phyloP scores from a whole-genome alignment of 192 early-diverging fungal genomes.

The Coemansia sp. region DNA sequence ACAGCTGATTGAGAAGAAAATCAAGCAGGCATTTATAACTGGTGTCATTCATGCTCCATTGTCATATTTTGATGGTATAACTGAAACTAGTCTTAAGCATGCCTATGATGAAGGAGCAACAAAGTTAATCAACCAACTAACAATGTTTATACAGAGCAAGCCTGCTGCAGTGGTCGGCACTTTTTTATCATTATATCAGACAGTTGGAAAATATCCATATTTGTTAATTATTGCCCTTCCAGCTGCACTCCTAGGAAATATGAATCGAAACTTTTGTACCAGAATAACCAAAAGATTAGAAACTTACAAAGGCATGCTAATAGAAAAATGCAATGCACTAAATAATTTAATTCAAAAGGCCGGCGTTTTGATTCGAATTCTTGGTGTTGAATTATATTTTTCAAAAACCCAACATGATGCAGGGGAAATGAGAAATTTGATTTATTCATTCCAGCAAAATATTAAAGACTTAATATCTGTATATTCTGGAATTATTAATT shows the following conservation, averaged over 20 bases:
- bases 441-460: too few relatives aligned
- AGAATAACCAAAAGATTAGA: background rate
- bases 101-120: background rate
- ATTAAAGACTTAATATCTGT: too few relatives aligned
- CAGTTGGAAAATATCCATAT: background rate
- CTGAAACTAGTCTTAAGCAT: background rate
- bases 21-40: background rate
- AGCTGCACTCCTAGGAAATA: background rate
- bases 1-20: background rate
- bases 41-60: background rate
- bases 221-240: background rate
- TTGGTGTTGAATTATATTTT: too few relatives aligned
- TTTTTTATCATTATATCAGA: background rate
- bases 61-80: background rate
- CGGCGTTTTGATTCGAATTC: too few relatives aligned
- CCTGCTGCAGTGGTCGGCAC: background rate
- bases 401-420: too few relatives aligned
- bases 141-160: background rate
- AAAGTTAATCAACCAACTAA: background rate
- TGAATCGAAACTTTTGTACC: background rate
- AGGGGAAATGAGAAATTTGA: too few relatives aligned
- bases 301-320: background rate
- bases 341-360: too few relatives aligned
- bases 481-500: too few relatives aligned
- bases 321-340: too few relatives aligned